phyloP scores from a whole-genome alignment of 176 grass and related monocot species.

The Thalia dealbata region DNA sequence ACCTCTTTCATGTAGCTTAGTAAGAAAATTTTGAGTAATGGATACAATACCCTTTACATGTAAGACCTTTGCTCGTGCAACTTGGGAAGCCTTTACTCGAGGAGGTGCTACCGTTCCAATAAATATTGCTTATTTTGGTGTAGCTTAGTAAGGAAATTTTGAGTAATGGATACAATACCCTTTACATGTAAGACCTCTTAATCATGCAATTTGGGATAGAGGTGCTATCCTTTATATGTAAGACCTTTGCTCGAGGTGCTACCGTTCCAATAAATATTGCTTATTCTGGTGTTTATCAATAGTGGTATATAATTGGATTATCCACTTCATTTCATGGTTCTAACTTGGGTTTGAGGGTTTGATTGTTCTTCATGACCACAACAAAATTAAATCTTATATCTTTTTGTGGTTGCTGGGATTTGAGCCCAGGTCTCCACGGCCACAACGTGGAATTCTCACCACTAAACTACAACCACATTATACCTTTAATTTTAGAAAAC shows the following conservation, averaged over 20 bases:
- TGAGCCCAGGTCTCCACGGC: slow-evolving; percentile 83
- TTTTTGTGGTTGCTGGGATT: slow-evolving; percentile 93
- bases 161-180: slow-evolving; percentile 8
- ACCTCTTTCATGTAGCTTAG: no score
- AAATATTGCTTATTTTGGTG: not conserved
- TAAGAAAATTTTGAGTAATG: no score
- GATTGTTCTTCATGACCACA: no score
- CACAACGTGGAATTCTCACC: slow-evolving; percentile 90
- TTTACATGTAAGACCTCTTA: no score
- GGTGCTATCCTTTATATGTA: no score
- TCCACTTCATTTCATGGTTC: no score
- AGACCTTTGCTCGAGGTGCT: slow-evolving; percentile 14
- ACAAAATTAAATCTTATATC: no score
- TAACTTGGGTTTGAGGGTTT: no score
- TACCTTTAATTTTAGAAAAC: no score
- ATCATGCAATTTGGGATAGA: slow-evolving; percentile 25
- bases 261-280: not conserved
- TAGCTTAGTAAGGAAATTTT: no score
- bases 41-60: slow-evolving; percentile 10
- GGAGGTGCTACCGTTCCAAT: not conserved
- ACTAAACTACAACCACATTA: slow-evolving; percentile 93
- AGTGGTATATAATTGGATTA: not conserved
- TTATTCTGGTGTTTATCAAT: not conserved
- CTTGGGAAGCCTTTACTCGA: slow-evolving; percentile 21
- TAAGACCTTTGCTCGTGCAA: no score